Percentiles rank a stretch among this genome's conserved stretches.
These are phyloP conservation scores for Coemansia sp. DNA, from an alignment of 192 early-diverging fungal species.

Conservation along the genomic window DNA sequence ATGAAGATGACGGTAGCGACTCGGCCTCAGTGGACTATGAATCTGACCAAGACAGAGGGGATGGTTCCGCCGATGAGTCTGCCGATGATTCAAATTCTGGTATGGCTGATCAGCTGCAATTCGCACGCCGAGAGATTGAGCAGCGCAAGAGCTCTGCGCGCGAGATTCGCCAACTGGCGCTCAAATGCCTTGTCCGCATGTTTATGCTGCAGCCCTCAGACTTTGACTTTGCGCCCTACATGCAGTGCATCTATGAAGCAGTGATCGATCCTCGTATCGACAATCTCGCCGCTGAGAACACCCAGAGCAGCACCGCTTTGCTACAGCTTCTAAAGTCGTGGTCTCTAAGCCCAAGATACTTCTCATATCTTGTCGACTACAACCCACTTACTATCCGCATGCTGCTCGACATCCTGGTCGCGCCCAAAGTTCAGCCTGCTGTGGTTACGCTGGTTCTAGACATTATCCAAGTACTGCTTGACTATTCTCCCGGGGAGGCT, in stretches of 20 bases:
- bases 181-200: constrained; percentile 74
- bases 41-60: constrained; percentile 12
- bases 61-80: not conserved
- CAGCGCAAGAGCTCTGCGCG: constrained; percentile 28
- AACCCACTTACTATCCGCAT: constrained; percentile 65
- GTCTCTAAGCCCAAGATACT: constrained; percentile 66
- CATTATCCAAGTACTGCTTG: constrained; percentile 71
- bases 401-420: constrained; percentile 71
- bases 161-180: constrained; percentile 62
- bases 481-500: constrained; percentile 37
- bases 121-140: constrained; percentile 15
- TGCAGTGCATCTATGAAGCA: constrained; percentile 69
- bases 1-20: constrained; percentile 1
- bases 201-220: constrained; percentile 60
- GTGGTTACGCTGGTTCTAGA: constrained; percentile 72
- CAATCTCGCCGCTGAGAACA: constrained; percentile 76
- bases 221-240: constrained; percentile 77
- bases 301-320: constrained; percentile 79
- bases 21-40: not conserved
- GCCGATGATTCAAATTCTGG: not conserved
- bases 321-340: constrained; percentile 78
- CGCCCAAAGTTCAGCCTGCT: constrained; percentile 72
- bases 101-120: not conserved
- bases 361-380: constrained; percentile 64
- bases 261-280: constrained; percentile 72